Conservation (phyloP, 2,329 filamentous ascomycete genomes). For the Exophiala dermatitidis region DNA sequence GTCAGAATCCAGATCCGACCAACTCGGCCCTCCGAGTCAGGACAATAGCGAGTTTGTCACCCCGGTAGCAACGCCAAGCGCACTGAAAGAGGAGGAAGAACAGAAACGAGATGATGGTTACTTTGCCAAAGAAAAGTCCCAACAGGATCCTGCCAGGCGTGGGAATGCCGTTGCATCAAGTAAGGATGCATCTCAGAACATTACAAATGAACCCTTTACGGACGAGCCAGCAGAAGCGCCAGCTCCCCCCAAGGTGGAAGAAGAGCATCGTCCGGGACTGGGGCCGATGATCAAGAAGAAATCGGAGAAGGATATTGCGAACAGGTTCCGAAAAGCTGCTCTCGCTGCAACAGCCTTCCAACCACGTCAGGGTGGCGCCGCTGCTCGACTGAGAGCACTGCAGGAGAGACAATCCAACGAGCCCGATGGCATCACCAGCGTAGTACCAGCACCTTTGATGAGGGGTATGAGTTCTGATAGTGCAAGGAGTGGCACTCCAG, state of each 20-base stretch:
- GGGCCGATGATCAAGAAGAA: slow-evolving; percentile 83
- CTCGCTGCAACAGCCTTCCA: slow-evolving; percentile 69
- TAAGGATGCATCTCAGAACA: not conserved
- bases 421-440: slow-evolving; percentile 81
- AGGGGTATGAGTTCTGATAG: slow-evolving; percentile 38
- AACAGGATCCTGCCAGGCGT: slow-evolving; percentile 1
- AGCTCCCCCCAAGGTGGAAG: slow-evolving; percentile 46
- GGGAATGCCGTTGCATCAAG: slow-evolving; percentile 6
- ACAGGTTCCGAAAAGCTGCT: slow-evolving; percentile 72
- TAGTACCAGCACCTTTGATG: slow-evolving; percentile 67
- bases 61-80: slow-evolving; percentile 33
- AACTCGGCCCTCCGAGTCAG: slow-evolving; percentile 29
- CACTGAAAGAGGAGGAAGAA: slow-evolving; percentile 29
- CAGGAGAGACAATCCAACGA: slow-evolving; percentile 55
- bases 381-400: slow-evolving; percentile 63
- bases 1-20: slow-evolving; percentile 28
- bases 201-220: slow-evolving; percentile 16
- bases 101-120: slow-evolving; percentile 10
- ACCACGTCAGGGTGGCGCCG: slow-evolving; percentile 78
- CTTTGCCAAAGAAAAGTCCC: slow-evolving; percentile 7
- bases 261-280: slow-evolving; percentile 62
- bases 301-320: slow-evolving; percentile 65
- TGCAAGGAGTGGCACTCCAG: slow-evolving; percentile 26
- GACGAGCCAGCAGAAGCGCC: slow-evolving; percentile 30
- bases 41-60: slow-evolving; percentile 31